Conservation (phyloP, 805 yeast genomes). For the Citeromyces nyonsensis region DNA sequence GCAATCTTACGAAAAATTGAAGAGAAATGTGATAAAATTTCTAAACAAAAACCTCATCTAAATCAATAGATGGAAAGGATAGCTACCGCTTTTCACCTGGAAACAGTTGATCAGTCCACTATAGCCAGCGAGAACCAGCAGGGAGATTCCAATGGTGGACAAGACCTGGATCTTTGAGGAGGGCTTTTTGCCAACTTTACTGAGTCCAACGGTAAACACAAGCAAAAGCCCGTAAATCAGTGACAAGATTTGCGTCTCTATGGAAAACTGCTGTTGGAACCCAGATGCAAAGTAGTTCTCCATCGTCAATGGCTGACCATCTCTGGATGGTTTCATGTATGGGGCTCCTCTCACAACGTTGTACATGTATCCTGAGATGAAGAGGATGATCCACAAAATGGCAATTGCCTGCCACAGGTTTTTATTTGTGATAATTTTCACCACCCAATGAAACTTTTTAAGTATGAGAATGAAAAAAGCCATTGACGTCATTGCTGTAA, state of each 20-base stretch:
- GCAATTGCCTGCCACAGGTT: conserved; percentile 61
- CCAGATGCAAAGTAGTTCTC: conserved; percentile 27
- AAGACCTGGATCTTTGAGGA: conserved; percentile 29
- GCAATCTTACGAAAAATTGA: conserved; percentile 20
- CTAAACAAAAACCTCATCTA: conserved; percentile 5
- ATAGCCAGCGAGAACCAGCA: conserved; percentile 36
- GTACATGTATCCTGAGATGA: conserved; percentile 88
- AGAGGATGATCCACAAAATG: conserved; percentile 48
- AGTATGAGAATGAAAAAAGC: conserved; percentile 14
- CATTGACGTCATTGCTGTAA: conserved; percentile 17
- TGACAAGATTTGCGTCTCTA: conserved; percentile 80
- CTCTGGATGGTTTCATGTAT: conserved; percentile 30
- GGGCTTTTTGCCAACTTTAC: conserved; percentile 33
- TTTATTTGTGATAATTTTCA: conserved; percentile 27
- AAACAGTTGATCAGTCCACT: conserved; percentile 54
- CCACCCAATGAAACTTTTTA: conserved; percentile 17
- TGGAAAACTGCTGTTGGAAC: conserved; percentile 66
- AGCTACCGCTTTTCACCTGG: conserved; percentile 54
- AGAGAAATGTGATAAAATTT: conserved; percentile 14
- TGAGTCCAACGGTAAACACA: conserved; percentile 40
- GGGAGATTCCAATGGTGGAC: conserved; percentile 27
- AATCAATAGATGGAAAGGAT: conserved; percentile 51
- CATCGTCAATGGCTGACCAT: conserved; percentile 14
- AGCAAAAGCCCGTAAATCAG: conserved; percentile 59
- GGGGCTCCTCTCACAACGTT: conserved; percentile 67